Evolutionary conservation across 2,329 filamentous ascomycete species (phyloP).

Genomic region (Fusarium sp.): DNA sequence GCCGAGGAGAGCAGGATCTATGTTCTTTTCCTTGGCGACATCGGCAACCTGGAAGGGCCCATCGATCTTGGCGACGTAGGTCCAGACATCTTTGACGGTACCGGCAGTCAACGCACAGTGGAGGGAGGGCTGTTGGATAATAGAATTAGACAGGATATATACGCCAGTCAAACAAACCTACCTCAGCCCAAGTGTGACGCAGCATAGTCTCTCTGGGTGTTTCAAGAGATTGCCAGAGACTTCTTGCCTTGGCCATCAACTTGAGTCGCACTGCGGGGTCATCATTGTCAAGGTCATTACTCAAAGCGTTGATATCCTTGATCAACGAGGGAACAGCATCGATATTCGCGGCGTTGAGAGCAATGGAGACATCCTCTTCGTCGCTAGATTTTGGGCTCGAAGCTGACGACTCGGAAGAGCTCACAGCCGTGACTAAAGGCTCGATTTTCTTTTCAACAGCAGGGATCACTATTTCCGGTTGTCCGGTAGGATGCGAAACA

Average conservation of each 20-base stretch:
- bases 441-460: not conserved
- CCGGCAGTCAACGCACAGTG: slow-evolving; percentile 50
- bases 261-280: slow-evolving; percentile 45
- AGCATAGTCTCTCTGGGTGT: slow-evolving; percentile 64
- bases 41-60: slow-evolving; percentile 52
- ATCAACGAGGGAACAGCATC: slow-evolving; percentile 29
- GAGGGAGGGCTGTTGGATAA: slow-evolving; percentile 36
- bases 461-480: not conserved
- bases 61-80: slow-evolving; percentile 49
- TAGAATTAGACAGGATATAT: no score
- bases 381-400: not conserved
- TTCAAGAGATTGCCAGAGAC: slow-evolving; percentile 55
- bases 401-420: not conserved
- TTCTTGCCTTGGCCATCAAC: slow-evolving; percentile 54
- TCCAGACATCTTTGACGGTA: slow-evolving; percentile 55
- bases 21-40: slow-evolving; percentile 45
- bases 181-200: slow-evolving; percentile 61
- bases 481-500: not conserved
- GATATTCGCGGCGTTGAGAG: slow-evolving; percentile 25
- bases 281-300: slow-evolving; percentile 2
- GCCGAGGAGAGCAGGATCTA: slow-evolving; percentile 23
- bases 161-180: slow-evolving; percentile 16
- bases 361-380: slow-evolving; percentile 26
- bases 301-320: slow-evolving; percentile 21
- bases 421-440: not conserved